Evolutionary conservation across 78 protist species (phyloP).

Genomic region (Chrysochromulina tobinii): DNA sequence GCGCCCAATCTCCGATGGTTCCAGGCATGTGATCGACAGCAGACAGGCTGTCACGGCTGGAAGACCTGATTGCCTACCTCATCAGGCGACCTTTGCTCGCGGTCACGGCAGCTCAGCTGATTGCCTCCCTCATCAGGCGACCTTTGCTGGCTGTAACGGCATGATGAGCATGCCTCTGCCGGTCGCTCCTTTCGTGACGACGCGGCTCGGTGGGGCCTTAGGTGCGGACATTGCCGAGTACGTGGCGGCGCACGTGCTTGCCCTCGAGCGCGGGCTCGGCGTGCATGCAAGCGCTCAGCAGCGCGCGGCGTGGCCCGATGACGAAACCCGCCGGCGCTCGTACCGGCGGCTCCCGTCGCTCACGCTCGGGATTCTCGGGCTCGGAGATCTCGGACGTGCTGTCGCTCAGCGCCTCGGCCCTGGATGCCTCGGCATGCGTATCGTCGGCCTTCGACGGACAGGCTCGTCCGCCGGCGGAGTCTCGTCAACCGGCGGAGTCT

Average conservation of each 20-base stretch:
- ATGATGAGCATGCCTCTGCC: too few relatives aligned
- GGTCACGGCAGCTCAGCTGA: too few relatives aligned
- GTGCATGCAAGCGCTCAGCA: background rate
- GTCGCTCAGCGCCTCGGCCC: background rate
- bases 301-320: background rate
- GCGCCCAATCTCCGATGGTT: too few relatives aligned
- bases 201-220: too few relatives aligned
- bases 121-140: too few relatives aligned
- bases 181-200: too few relatives aligned
- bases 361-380: constrained; percentile 31
- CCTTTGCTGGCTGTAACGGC: too few relatives aligned
- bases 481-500: background rate
- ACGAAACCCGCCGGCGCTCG: background rate
- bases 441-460: background rate
- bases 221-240: constrained; percentile 12
- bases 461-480: too few relatives aligned
- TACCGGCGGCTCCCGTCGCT: background rate
- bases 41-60: too few relatives aligned
- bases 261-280: background rate
- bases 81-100: too few relatives aligned
- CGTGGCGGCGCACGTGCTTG: background rate
- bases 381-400: background rate
- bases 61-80: too few relatives aligned
- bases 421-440: background rate
- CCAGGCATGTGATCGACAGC: too few relatives aligned